Base-by-base conservation (phyloP, 129 eudicot genomes). In the Pulicaria dysenterica region DNA sequence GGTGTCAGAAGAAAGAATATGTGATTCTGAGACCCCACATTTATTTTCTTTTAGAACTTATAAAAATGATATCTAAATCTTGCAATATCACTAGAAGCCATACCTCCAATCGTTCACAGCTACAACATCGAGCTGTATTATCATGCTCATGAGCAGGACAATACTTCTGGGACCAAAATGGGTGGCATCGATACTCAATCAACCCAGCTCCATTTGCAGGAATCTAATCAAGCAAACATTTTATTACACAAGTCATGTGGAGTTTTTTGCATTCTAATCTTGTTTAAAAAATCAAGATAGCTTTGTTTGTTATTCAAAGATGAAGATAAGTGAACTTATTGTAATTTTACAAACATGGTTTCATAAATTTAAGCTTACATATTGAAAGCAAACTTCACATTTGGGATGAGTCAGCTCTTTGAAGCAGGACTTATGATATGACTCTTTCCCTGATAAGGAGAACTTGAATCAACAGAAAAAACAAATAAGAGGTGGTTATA, bases 41-140 rank as follows among this genome's bases (percentile, higher is more conserved):
- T 5, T 69, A 17, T 60, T 17, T 10, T 41, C 7, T 11, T 6
- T 8, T 11, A 17, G 50, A 54, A 69, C 36, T 11, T 34, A 31
- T 39, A 31, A 34, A 63, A 9, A 69, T 5, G 16, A 51, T 37
- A 50, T 58, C 48, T 45, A 12, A 58, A 58, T 7, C 46, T 60
- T 73, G 70, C 16, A 16, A 68, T 39, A 67, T 24, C n/a, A 50
- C 44, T 16, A 39, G 70, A 62, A 78, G 16, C 11, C 70, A 65
- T 74, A 95, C 99, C 99, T 95, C 99, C 61, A 95, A 78, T 66
- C 99, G 89, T 79, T 95, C 99, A 78, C 99, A 95, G 42, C 99
- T 95, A 57, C 97, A 95, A 76, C 99, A 95, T 39, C 99, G 86
- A 48, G 89, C 88, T 5, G 99, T 95, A 76, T 83, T 81, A 79